Evolutionary conservation across 352 stramenopile genomes (phyloP).

Genomic region (Phytopythium montanum): DNA sequence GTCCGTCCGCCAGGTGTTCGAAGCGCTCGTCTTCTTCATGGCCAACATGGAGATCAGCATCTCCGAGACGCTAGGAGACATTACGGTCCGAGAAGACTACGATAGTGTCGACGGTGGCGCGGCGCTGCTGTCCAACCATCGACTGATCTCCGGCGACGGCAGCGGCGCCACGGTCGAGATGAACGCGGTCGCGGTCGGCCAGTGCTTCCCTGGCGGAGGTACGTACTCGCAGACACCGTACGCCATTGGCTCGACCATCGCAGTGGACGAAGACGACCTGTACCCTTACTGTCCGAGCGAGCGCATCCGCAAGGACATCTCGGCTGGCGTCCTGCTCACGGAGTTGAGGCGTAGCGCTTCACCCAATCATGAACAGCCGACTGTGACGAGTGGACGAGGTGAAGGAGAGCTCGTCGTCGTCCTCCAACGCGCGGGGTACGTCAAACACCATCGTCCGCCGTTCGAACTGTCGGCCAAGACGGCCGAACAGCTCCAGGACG

Average conservation of each 20-base stretch:
- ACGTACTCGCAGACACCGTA: slow-evolving; percentile 9
- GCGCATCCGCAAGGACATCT: slow-evolving; percentile 25
- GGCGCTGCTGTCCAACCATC: slow-evolving; percentile 20
- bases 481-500: slow-evolving; percentile 16
- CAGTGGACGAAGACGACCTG: slow-evolving; percentile 29
- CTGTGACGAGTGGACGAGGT: not conserved
- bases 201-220: not conserved
- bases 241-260: slow-evolving; percentile 18
- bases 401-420: slow-evolving; percentile 21
- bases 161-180: not conserved
- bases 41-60: slow-evolving; percentile 42
- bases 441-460: slow-evolving; percentile 19
- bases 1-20: slow-evolving; percentile 26
- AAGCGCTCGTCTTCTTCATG: slow-evolving; percentile 30
- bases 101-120: slow-evolving; percentile 18
- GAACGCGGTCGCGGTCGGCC: not conserved
- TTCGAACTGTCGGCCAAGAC: slow-evolving; percentile 13
- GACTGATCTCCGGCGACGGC: slow-evolving; percentile 12
- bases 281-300: slow-evolving; percentile 26
- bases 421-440: slow-evolving; percentile 17
- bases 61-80: slow-evolving; percentile 26
- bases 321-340: slow-evolving; percentile 14
- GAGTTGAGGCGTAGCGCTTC: slow-evolving; percentile 11
- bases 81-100: slow-evolving; percentile 36
- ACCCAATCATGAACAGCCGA: not conserved